Evolutionary conservation across 257 asterid genomes (phyloP).

Genomic region (Petrea volubilis): DNA sequence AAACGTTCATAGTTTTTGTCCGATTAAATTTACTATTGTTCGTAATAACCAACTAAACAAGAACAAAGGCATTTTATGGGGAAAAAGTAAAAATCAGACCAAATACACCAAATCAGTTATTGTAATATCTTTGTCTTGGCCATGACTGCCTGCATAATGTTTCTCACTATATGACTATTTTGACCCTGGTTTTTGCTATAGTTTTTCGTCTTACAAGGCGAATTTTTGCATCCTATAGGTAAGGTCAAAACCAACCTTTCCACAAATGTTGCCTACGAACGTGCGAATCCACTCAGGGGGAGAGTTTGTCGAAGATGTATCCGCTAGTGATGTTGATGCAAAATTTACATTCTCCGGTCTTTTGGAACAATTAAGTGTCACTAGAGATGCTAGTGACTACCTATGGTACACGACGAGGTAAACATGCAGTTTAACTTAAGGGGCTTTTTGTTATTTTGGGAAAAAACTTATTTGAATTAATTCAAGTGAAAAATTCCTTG

Average conservation of each 20-base stretch:
- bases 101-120: too few species aligned
- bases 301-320: slow-evolving; percentile 67
- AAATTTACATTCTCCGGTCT: slow-evolving; percentile 64
- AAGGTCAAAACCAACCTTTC: slow-evolving; percentile 46
- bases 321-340: slow-evolving; percentile 53
- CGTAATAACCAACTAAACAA: too few species aligned
- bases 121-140: background rate
- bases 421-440: background rate
- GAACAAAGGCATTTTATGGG: too few species aligned
- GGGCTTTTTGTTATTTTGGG: background rate
- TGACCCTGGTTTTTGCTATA: background rate
- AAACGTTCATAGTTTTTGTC: too few species aligned
- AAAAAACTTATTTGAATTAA: background rate
- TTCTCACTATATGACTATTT: background rate
- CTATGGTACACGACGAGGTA: slow-evolving; percentile 97
- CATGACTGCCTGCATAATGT: background rate
- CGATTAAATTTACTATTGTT: too few species aligned
- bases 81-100: too few species aligned
- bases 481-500: slow-evolving; percentile 8
- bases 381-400: slow-evolving; percentile 88
- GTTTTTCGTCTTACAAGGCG: slow-evolving; percentile 14
- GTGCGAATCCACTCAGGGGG: slow-evolving; percentile 62
- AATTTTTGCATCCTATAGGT: slow-evolving; percentile 42
- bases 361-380: slow-evolving; percentile 86
- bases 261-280: slow-evolving; percentile 62